Percentiles rank a stretch among this genome's conserved stretches.
Conservation (phyloP, 176 grass and related monocot genomes). For the Microstegium vimineum region DNA sequence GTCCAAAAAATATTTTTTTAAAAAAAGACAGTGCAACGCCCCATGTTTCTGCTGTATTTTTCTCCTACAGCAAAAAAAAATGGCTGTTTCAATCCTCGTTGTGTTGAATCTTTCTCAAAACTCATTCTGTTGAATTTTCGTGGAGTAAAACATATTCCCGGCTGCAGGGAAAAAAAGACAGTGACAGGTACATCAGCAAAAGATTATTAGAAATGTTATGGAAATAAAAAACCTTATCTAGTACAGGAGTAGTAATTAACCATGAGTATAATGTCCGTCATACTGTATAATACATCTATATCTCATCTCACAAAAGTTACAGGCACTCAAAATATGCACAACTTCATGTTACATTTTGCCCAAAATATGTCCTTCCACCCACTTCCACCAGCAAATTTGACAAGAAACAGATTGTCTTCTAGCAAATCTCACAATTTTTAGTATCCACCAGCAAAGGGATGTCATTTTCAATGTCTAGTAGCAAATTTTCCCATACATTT, state of each 20-base stretch:
- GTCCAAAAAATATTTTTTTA: neutral
- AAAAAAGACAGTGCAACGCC: neutral
- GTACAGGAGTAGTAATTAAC: neutral
- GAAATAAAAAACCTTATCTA: neutral
- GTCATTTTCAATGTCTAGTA: no score
- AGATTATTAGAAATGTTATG: neutral
- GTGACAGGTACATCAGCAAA: neutral
- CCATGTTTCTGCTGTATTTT: neutral
- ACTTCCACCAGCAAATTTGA: no score
- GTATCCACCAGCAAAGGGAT: no score
- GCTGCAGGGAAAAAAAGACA: slow-evolving; percentile 40
- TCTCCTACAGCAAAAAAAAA: neutral
- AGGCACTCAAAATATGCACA: neutral
- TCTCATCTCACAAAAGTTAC: neutral
- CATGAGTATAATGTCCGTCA: neutral
- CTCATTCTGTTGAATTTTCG: slow-evolving; percentile 67
- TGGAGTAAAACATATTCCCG: slow-evolving; percentile 91
- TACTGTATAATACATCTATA: neutral
- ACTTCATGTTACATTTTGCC: neutral
- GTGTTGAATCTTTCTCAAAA: slow-evolving; percentile 48
- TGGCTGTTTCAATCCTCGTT: slow-evolving; percentile 15
- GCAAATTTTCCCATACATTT: no score
- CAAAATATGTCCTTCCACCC: neutral
- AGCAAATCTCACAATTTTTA: no score
- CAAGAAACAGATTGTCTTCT: no score